Evolutionary conservation across 2,329 filamentous ascomycete genomes (phyloP), one percentile per base, ranked within the genome.

Genomic region (Curvularia hawaiiensis): DNA sequence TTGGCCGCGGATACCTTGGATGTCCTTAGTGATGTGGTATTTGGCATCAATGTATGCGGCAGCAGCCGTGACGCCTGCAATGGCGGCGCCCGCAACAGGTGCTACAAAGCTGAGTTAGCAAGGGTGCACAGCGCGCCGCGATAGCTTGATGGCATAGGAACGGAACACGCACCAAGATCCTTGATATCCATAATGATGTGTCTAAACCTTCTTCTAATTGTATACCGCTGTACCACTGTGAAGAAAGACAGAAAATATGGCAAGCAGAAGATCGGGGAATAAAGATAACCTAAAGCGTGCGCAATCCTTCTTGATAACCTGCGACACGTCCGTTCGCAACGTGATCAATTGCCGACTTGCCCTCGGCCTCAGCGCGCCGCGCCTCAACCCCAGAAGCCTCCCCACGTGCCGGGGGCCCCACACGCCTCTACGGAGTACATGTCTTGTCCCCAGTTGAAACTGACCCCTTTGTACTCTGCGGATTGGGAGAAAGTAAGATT

Each of bases 21-120:
- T 61, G 71, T 93, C 90, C 67, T 89, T 85, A 41, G 76, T 72
- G 49, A 92, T 70, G 70, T 90, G 85, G 65, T 84, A 87, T 77
- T 89, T 91, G 52, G 86, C 90, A 68, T 92, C 85, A 44, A 90
- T 77, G 64, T 91, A 90, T 14, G 82, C 81, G 40, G 84, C 82
- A 12, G 79, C 77, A 11, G 78, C 78, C 12, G 66, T 67, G 9
- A 67, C 65, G 49, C 69, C 74, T 50, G 72, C 73, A 60, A 75
- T 64, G 43, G 73, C 73, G 45, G 73, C 73, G 45, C 71, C 72
- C 50, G 70, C 72, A 18, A 75, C 62, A 14, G 73, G 71, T 49
- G 62, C 71, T 74, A 61, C 11, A 39, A 38, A 52, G 35, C 45
- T 4, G 58, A 3, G 52, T 65, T 30, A 67, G 60, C 51, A 39